Evolutionary conservation across 306 rosid species (phyloP), one percentile per base, ranked within the genome.

Genomic region (Quercus agrifolia): DNA sequence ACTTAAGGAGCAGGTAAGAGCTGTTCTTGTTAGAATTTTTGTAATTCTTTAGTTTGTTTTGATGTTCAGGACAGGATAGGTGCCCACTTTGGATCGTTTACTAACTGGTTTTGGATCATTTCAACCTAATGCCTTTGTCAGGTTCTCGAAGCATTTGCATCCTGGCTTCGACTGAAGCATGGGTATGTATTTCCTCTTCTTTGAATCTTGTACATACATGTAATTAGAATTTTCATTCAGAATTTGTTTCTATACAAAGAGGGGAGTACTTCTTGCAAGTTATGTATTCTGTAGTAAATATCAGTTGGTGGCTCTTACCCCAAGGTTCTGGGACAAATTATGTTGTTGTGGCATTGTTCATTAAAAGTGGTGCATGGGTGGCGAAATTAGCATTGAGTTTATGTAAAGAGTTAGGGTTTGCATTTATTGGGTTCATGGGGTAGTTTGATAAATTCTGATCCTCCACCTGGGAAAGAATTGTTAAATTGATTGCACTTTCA

Each of bases 111-210:
- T 81, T 73, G 85, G 74, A 73, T 69, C 44, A 61, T 75, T 70
- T 77, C 77, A 75, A 61, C 77, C 51, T 77, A 31, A 77, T 86
- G 74, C 78, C 82, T 69, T 77, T 80, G 62, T 77, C 91, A 96
- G 99, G 97, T 90, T 87, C 99, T 96, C 28, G 99, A 96, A 87
- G 99, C 99, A 78, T 96, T 96, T 92, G 92, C 97, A 86, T 93
- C 99, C 73, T 96, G 99, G 99, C 98, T 96, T 87, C 94, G 97
- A 76, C 89, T 96, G 77, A 96, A 92, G 90, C 99, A 96, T 77
- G 98, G 98, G 99, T 96, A 91, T 82, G 79, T 27, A 35, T 74
- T 84, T 59, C 76, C 75, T 62, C 31, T 76, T 57, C 80, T 64
- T 75, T 35, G 30, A 67, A 59, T 70, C 23, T 68, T 68, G 18